Percentiles rank a stretch among this genome's conserved stretches.
Conservation (phyloP, 371 early-diverging fungal species). For the Syncephalis plumigaleata region DNA sequence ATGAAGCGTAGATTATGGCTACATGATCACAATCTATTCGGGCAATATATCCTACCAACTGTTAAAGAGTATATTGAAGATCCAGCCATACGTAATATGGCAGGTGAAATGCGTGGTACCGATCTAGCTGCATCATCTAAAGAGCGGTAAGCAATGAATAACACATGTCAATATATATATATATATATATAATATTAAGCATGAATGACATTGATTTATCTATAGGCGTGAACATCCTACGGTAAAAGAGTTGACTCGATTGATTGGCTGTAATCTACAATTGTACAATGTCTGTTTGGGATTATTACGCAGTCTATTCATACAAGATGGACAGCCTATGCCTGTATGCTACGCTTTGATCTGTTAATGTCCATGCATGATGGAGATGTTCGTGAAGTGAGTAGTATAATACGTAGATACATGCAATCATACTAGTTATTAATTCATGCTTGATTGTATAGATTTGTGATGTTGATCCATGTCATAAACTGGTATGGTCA, state of each 20-base stretch:
- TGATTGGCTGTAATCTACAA: slow-evolving; percentile 28
- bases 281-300: slow-evolving; percentile 37
- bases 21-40: background rate
- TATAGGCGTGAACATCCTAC: slow-evolving; percentile 32
- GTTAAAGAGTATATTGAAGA: background rate
- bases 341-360: slow-evolving; percentile 50
- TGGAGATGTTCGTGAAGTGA: slow-evolving; percentile 22
- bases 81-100: background rate
- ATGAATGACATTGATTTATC: background rate
- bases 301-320: slow-evolving; percentile 33
- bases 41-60: background rate
- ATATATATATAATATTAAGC: background rate
- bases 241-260: slow-evolving; percentile 23
- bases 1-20: background rate
- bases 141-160: background rate
- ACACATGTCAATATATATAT: background rate
- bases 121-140: background rate
- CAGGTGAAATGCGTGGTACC: background rate
- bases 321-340: slow-evolving; percentile 31
- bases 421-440: background rate
- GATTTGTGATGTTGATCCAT: slow-evolving; percentile 28
- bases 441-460: slow-evolving; percentile 4
- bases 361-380: slow-evolving; percentile 48
- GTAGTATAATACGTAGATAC: background rate
- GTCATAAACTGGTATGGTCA: slow-evolving; percentile 42